These are phyloP conservation scores for Nicotiana noctiflora DNA, from an alignment of 257 asterid species.

Conservation along the genomic window DNA sequence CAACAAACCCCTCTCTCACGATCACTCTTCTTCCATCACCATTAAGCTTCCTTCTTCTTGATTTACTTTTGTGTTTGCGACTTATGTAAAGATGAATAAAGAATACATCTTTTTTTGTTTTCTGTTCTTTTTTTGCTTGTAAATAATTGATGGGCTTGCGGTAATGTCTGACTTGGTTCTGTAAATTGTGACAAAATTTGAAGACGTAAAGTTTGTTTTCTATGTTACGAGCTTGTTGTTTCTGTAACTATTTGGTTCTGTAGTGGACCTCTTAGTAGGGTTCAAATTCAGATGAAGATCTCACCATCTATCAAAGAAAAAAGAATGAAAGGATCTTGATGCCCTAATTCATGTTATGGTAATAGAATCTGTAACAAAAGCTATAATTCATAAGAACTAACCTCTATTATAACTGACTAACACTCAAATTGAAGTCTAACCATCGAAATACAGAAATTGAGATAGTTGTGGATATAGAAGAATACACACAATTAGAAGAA, in stretches of 20 bases:
- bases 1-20: constrained; percentile 15
- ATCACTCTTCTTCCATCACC: constrained; percentile 9
- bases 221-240: not conserved
- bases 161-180: not conserved
- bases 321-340: not conserved
- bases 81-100: not conserved
- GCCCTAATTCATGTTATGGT: not conserved
- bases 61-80: not conserved
- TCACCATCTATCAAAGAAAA: not conserved
- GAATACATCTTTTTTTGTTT: not conserved
- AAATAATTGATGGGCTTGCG: not conserved
- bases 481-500: no score
- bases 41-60: constrained; percentile 7
- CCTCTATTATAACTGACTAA: no score
- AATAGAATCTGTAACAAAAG: no score
- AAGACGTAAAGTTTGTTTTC: not conserved
- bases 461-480: no score
- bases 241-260: not conserved
- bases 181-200: not conserved
- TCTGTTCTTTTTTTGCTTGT: not conserved
- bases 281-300: not conserved
- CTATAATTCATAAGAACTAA: not conserved
- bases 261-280: not conserved
- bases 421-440: no score
- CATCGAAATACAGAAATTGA: no score